Conservation (phyloP, 305 asterid species). For the Solanum hybrid region DNA sequence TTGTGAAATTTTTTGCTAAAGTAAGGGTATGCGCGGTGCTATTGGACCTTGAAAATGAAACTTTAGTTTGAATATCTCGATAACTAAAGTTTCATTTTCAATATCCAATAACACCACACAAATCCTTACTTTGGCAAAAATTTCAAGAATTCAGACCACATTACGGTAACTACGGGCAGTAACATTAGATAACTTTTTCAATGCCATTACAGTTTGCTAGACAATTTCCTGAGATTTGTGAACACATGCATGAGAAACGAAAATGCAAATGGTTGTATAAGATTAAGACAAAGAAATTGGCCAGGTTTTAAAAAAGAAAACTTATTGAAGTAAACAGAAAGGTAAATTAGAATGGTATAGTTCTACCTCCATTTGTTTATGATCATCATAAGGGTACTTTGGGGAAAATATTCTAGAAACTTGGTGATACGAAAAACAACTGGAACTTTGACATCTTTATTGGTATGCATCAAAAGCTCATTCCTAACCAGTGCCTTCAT, state of each 20-base stretch:
- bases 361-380: slow-evolving; percentile 41
- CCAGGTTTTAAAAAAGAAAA: too few species aligned
- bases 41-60: neutral
- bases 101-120: slow-evolving; percentile 38
- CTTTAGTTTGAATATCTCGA: slow-evolving; percentile 31
- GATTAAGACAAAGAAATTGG: neutral
- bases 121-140: slow-evolving; percentile 38
- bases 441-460: slow-evolving; percentile 37
- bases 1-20: slow-evolving; percentile 40
- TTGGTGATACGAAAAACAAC: slow-evolving; percentile 54
- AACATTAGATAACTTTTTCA: slow-evolving; percentile 33
- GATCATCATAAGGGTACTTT: slow-evolving; percentile 26
- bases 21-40: neutral
- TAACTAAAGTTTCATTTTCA: slow-evolving; percentile 23
- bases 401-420: slow-evolving; percentile 56
- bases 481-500: slow-evolving; percentile 35
- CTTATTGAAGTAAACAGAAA: neutral
- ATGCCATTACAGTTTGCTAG: slow-evolving; percentile 28
- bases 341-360: neutral
- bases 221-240: slow-evolving; percentile 31
- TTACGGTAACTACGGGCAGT: slow-evolving; percentile 20
- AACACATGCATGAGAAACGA: neutral
- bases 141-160: slow-evolving; percentile 36
- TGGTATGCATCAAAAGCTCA: slow-evolving; percentile 28
- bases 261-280: neutral